Base-by-base conservation (phyloP, 2,329 filamentous ascomycete genomes). In the Trichophyton verrucosum region DNA sequence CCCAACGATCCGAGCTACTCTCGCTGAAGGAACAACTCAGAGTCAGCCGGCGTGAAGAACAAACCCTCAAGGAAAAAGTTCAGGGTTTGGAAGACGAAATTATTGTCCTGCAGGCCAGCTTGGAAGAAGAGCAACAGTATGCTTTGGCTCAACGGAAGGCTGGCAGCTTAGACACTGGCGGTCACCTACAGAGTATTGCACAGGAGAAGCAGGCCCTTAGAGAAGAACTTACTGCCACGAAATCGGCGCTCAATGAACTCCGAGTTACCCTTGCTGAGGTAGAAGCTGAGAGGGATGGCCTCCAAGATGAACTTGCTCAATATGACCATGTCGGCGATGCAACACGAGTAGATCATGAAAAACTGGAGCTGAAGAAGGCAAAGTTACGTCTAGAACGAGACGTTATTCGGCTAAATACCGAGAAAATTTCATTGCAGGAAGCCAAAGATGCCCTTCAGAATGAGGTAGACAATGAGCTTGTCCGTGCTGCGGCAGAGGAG, bases 21-120 rank as follows among this genome's bases (percentile, higher is more conserved):
- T 74, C 77, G 6, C 80, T 85, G 7, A 83, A 82, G 60, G 87
- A 91, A 64, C 85, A 90, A 61, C 78, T 91, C 7, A 82, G 87
- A n/a, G 78, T 86, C 57, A 82, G 82, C 27, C 82, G 85, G 64
- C 79, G 86, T 22, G 83, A 86, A 65, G 80, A 83, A 68, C 81
- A 84, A 65, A 71, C 78, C 0, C 78, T 88, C 62, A 77, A 78
- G 57, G 85, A 88, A 65, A 89, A 85, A 70, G 77, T 85, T 1
- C 82, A 87, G 61, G 80, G 80, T 6, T 72, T 91, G 20, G 86
- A 91, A 69, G 87, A 91, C 65, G 88, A 91, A 69, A 79, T 90
- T n/a, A 85, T 89, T 59, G 82, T 89, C 30, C 74, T 91, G 13
- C 86, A 90, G 70, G 78, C 80, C 22, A 82, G 80, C 42, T 72